Evolutionary conservation across 2,329 filamentous ascomycete genomes (phyloP), one percentile per base, ranked within the genome.

Genomic region (Aspergillus quadrilineatus): DNA sequence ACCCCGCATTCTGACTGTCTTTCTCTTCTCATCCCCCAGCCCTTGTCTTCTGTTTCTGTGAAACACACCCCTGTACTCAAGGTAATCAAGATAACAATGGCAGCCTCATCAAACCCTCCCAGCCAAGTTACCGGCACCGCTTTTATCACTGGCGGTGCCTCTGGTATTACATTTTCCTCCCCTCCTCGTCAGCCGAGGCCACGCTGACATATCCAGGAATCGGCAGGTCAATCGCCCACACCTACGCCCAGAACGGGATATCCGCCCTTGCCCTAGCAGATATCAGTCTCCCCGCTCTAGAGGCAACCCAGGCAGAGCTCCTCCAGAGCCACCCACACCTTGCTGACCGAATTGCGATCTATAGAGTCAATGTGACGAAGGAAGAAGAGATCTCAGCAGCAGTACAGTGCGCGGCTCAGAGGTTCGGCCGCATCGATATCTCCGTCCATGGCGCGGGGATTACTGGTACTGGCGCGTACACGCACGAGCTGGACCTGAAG

Each of bases 401-500:
- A 17, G 67, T 85, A 6, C 67, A 69, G 1, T 65, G 73, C 46
- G 73, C 74, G 0, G 76, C 77, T 1, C 65, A 70, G 12, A 65
- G 71, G 47, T 85, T 84, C 65, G 81, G 81, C 7, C 72, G 82
- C 3, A 70, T 85, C 42, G 82, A 85, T 61, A 74, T 82, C 36
- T 81, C 80, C 0, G 74, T 85, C 49, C 84, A 85, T 63, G 80
- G 81, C 42, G 82, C 82, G 1, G 83, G 82, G 2, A 76, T 85
- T 28, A 70, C 70, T 6, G 80, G 79, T 0, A 63, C 64, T 0
- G 68, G 75, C 29, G 67, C 64, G 14, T 67, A 68, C 1, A 83
- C 81, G 0, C 76, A 82, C 53, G 74, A 83, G 55, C 64, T 77
- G 41, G 68, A 71, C 1, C 72, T 79, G 49, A 72, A 73, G 1